Evolutionary conservation across 78 protist genomes (phyloP).

Genomic region (slime mould (Dictyostelium discoideum)): DNA sequence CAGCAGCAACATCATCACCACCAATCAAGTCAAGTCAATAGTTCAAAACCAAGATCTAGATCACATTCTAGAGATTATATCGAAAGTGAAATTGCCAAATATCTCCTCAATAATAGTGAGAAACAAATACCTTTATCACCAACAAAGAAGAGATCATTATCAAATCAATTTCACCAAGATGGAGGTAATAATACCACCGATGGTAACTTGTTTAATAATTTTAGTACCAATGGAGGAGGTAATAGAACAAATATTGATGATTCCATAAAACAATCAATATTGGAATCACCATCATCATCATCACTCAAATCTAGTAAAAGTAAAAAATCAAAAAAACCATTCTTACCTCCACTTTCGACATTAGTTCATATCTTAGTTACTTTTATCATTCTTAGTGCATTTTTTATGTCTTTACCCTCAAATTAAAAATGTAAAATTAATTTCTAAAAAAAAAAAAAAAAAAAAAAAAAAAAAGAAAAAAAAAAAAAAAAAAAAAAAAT

Average conservation of each 20-base stretch:
- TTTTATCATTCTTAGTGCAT: conserved; percentile 55
- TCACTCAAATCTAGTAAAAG: background rate
- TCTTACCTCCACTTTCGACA: conserved; percentile 40
- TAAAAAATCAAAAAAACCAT: conserved; percentile 6
- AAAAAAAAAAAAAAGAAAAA: background rate
- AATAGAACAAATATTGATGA: background rate
- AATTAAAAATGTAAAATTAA: conserved; percentile 1
- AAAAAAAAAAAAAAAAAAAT: background rate
- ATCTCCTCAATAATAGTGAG: background rate
- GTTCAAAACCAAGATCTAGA: background rate
- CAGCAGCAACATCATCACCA: background rate
- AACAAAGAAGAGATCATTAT: background rate
- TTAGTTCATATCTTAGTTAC: conserved; percentile 59
- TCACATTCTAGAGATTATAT: background rate
- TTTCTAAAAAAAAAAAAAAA: background rate
- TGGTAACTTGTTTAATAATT: background rate
- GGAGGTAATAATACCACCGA: background rate
- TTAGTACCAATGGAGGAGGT: background rate
- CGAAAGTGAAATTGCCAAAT: background rate
- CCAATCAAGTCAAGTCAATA: background rate
- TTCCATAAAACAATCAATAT: background rate
- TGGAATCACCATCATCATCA: background rate
- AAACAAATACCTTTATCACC: background rate
- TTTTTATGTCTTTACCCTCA: conserved; percentile 18
- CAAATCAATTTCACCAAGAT: background rate